A percentile compares a stretch with the other conserved stretches of the same genome.
phyloP scores from a whole-genome alignment of 805 yeast species.

The Myxozyma mucilagina region DNA sequence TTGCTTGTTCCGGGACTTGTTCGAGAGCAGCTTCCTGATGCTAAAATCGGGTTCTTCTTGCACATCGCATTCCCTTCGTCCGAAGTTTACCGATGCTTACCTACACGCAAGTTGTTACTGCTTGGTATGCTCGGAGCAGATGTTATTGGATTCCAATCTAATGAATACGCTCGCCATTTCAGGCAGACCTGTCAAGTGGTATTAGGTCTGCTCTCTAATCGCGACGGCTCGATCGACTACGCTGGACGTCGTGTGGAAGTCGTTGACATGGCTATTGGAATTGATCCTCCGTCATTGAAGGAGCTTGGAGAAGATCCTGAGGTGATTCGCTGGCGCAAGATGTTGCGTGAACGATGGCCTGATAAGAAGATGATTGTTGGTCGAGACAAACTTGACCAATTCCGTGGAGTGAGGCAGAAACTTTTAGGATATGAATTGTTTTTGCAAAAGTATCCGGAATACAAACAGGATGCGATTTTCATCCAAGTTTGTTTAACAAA shows the following conservation, averaged over 20 bases:
- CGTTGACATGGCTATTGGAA: constrained; percentile 44
- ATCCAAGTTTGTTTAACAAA: constrained; percentile 78
- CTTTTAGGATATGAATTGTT: constrained; percentile 82
- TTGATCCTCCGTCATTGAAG: constrained; percentile 49
- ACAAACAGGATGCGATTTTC: constrained; percentile 66
- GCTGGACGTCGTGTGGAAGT: constrained; percentile 44
- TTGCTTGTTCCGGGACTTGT: constrained; percentile 84
- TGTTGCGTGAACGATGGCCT: constrained; percentile 79
- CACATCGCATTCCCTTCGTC: constrained; percentile 95
- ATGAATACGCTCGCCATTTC: constrained; percentile 92
- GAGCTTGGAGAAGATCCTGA: constrained; percentile 48
- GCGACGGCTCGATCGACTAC: constrained; percentile 76
- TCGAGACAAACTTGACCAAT: constrained; percentile 82
- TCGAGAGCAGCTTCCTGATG: constrained; percentile 70
- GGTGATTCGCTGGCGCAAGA: constrained; percentile 54
- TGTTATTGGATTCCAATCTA: constrained; percentile 83
- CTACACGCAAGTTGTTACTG: constrained; percentile 75
- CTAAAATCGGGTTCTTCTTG: constrained; percentile 85
- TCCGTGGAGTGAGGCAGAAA: constrained; percentile 87
- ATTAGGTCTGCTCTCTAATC: constrained; percentile 78
- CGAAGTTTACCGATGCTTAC: constrained; percentile 91
- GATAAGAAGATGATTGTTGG: constrained; percentile 71
- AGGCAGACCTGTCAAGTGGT: constrained; percentile 84
- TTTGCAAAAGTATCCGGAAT: constrained; percentile 68
- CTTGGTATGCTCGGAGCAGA: constrained; percentile 88